These are phyloP conservation scores for Volvox carteri DNA, from an alignment of 163 green algal species.

Conservation along the genomic window DNA sequence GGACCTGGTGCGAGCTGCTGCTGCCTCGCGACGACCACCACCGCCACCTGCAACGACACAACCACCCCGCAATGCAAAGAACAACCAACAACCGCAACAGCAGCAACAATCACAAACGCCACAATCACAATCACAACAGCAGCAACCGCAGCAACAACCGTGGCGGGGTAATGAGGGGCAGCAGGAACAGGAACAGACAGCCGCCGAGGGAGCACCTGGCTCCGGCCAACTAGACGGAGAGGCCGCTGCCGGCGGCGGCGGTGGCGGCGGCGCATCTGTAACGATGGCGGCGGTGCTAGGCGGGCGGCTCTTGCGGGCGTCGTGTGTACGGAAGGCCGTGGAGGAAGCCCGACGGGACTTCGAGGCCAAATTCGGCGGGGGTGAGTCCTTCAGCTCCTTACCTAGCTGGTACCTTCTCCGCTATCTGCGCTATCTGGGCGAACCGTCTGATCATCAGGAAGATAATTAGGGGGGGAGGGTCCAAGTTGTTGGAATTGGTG, in stretches of 20 bases:
- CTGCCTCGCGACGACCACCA: not conserved
- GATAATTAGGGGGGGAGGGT: too few relatives aligned
- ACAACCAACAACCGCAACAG: not conserved
- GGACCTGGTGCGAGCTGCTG: not conserved
- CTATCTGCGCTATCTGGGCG: too few relatives aligned
- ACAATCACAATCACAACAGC: not conserved
- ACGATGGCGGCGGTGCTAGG: constrained; percentile 3
- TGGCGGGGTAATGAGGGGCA: not conserved
- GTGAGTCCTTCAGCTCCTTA: not conserved
- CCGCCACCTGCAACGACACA: too few relatives aligned
- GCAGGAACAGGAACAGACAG: not conserved
- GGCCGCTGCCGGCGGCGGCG: not conserved
- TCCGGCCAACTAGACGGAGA: not conserved
- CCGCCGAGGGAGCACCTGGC: not conserved
- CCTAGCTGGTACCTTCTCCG: too few relatives aligned
- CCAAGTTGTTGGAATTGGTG: too few relatives aligned
- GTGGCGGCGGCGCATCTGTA: not conserved
- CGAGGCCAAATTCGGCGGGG: constrained; percentile 44
- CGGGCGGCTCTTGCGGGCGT: constrained; percentile 55
- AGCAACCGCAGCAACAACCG: too few relatives aligned
- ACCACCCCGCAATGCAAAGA: not conserved
- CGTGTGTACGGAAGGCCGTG: constrained; percentile 61
- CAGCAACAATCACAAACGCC: constrained; percentile 17
- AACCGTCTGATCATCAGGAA: too few relatives aligned
- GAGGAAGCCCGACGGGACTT: constrained; percentile 50